Evolutionary conservation across 495 filamentous ascomycete species (phyloP).

Genomic region (Massariosphaeria phaeospora): DNA sequence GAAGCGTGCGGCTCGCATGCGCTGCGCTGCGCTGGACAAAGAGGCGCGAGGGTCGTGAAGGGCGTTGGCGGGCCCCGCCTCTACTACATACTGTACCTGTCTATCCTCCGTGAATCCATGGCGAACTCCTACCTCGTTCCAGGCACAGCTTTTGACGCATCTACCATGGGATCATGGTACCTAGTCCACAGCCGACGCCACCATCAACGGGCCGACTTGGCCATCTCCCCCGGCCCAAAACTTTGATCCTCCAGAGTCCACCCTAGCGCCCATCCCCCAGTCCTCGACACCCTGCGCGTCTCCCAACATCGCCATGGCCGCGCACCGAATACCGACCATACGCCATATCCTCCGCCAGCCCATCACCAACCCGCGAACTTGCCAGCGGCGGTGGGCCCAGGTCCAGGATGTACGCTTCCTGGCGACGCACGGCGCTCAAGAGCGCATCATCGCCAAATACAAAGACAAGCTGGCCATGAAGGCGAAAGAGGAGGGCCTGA

Average conservation of each 20-base stretch:
- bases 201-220: too few relatives aligned
- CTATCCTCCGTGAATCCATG: too few relatives aligned
- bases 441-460: conserved; percentile 75
- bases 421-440: conserved; percentile 58
- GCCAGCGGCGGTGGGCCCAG: conserved; percentile 81
- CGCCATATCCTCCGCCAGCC: conserved; percentile 33
- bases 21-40: too few relatives aligned
- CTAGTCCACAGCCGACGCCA: too few relatives aligned
- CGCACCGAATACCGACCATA: conserved; percentile 29
- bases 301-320: neutral
- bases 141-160: too few relatives aligned
- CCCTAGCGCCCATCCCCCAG: neutral
- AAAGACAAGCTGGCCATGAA: conserved; percentile 77
- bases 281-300: too few relatives aligned
- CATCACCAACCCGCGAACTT: conserved; percentile 20
- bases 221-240: too few relatives aligned
- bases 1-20: neutral
- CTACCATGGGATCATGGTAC: too few relatives aligned
- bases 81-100: too few relatives aligned
- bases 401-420: conserved; percentile 91
- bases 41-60: too few relatives aligned
- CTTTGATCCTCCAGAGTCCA: neutral
- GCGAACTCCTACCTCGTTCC: too few relatives aligned
- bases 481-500: conserved; percentile 73
- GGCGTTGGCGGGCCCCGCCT: too few relatives aligned